Conservation (phyloP, 768 basidiomycete species). For the Suillus fuscotomentosus region DNA sequence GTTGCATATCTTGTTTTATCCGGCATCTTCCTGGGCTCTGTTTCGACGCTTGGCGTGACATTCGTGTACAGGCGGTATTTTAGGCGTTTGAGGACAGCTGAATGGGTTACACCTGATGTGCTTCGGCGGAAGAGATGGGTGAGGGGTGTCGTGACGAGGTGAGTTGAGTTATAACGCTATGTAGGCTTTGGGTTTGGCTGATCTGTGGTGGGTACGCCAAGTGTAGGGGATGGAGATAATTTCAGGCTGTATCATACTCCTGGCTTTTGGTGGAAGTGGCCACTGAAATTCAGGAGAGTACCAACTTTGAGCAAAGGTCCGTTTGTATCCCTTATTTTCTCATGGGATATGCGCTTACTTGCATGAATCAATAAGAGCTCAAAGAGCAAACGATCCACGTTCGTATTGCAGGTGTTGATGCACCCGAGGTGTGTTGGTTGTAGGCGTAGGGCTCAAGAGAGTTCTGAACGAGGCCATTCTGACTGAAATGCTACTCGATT, state of each 20-base stretch:
- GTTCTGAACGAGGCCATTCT: background rate
- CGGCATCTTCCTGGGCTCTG: constrained; percentile 41
- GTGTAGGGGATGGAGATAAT: constrained; percentile 87
- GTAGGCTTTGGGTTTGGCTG: background rate
- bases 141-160: constrained; percentile 82
- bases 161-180: constrained; percentile 15
- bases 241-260: constrained; percentile 87
- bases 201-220: constrained; percentile 22
- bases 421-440: constrained; percentile 70
- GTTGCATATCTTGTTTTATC: constrained; percentile 19
- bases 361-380: constrained; percentile 47
- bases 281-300: constrained; percentile 63
- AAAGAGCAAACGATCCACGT: constrained; percentile 84
- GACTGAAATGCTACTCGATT: background rate
- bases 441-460: background rate
- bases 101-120: constrained; percentile 68
- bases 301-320: constrained; percentile 60
- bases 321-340: background rate
- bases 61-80: constrained; percentile 51
- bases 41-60: constrained; percentile 32
- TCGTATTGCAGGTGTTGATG: constrained; percentile 88
- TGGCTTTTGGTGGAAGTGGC: constrained; percentile 69
- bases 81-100: constrained; percentile 58
- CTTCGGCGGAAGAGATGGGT: constrained; percentile 64
- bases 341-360: background rate